Evolutionary conservation across 495 filamentous ascomycete species (phyloP).

Genomic region (Penicillium goetzii): DNA sequence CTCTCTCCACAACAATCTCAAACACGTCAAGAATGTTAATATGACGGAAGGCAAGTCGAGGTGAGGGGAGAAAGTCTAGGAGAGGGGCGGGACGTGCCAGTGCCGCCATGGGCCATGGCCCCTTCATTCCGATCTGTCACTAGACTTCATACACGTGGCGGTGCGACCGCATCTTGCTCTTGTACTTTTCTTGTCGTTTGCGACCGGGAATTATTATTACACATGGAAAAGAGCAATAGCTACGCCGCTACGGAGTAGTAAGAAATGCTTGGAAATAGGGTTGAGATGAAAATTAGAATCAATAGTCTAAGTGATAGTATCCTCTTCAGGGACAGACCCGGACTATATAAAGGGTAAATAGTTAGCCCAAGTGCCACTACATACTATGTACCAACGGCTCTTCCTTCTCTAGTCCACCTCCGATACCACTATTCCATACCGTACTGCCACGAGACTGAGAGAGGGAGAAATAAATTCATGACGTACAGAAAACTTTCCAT

Average conservation of each 20-base stretch:
- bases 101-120: not conserved
- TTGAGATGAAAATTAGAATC: not conserved
- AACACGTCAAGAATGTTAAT: constrained; percentile 22
- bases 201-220: not conserved
- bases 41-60: constrained; percentile 16
- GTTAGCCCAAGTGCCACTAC: not conserved
- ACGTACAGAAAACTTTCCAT: not conserved
- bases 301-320: constrained; percentile 6
- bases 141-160: constrained; percentile 20
- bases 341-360: not conserved
- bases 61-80: not conserved
- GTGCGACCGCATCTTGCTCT: not conserved
- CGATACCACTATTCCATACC: constrained; percentile 2
- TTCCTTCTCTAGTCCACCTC: not conserved
- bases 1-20: constrained; percentile 12
- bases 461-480: not conserved
- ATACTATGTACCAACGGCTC: not conserved
- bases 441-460: not conserved
- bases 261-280: not conserved
- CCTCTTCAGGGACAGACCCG: not conserved
- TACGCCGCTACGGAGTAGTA: too few species aligned
- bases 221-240: not conserved
- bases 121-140: constrained; percentile 27
- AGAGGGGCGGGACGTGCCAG: not conserved
- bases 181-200: not conserved